Evolutionary conservation across 1,139 yeast genomes (phyloP).

Genomic region (Geotrichum phurueaensis): DNA sequence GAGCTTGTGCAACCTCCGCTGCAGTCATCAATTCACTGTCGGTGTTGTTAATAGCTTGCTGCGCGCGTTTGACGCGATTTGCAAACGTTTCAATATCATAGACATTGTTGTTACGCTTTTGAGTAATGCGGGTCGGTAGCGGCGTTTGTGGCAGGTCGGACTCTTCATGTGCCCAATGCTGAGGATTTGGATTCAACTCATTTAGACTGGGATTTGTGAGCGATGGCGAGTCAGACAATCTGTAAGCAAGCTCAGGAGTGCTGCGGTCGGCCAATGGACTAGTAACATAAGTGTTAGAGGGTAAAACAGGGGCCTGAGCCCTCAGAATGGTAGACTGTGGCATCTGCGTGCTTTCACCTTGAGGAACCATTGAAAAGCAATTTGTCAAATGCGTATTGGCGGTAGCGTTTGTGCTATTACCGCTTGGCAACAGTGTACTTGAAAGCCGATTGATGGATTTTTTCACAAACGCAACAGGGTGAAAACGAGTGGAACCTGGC

Average conservation of each 20-base stretch:
- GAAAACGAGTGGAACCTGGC: not conserved
- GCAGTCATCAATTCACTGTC: conserved; percentile 9
- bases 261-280: not conserved
- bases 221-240: not conserved
- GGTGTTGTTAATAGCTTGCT: not conserved
- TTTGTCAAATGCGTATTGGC: not conserved
- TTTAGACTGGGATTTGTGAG: conserved; percentile 3
- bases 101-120: not conserved
- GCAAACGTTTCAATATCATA: conserved; percentile 1
- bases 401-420: not conserved
- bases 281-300: not conserved
- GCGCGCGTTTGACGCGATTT: conserved; percentile 7
- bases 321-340: not conserved
- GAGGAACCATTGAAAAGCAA: not conserved
- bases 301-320: not conserved
- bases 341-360: not conserved
- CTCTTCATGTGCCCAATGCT: not conserved
- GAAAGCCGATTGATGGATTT: not conserved
- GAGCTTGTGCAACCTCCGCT: conserved; percentile 10
- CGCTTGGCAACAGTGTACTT: not conserved
- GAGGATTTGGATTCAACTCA: conserved; percentile 2
- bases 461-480: not conserved
- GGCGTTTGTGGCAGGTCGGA: not conserved
- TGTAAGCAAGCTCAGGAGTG: not conserved
- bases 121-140: not conserved